These are phyloP conservation scores for Rubia tinctorum DNA, from an alignment of 305 asterid species.

Conservation along the genomic window DNA sequence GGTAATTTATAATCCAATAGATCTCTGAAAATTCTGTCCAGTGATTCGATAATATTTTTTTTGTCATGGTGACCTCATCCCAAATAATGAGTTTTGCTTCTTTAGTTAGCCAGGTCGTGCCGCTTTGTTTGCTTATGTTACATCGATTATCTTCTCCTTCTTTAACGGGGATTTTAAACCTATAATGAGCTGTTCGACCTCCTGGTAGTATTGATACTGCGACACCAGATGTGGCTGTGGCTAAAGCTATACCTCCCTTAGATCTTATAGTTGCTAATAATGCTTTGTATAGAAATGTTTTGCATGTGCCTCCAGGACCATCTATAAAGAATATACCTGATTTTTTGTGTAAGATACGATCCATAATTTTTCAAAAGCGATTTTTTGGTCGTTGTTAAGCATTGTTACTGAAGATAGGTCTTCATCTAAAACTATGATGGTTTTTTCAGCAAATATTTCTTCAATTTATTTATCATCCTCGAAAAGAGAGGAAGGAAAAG, in stretches of 20 bases:
- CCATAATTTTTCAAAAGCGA: background rate
- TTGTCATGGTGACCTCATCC: constrained; percentile 4
- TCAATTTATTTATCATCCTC: background rate
- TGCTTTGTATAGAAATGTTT: background rate
- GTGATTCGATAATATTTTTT: background rate
- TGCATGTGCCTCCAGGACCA: background rate
- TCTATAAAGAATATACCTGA: background rate
- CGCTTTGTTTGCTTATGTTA: background rate
- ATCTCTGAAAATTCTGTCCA: background rate
- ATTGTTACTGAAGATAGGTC: background rate
- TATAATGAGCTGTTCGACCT: background rate
- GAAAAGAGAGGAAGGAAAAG: background rate
- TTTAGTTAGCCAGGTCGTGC: background rate
- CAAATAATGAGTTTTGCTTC: background rate
- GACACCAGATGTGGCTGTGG: background rate
- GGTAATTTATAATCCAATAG: background rate
- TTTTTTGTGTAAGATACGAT: background rate
- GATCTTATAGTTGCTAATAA: background rate
- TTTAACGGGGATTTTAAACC: background rate
- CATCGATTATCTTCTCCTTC: background rate
- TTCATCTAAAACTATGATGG: background rate
- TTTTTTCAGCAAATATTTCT: background rate
- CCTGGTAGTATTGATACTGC: background rate
- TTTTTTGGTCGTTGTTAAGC: background rate
- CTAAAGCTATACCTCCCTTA: background rate